These are phyloP conservation scores for Phlebiopsis gigantea DNA, from an alignment of 768 basidiomycete genomes.

Conservation along the genomic window DNA sequence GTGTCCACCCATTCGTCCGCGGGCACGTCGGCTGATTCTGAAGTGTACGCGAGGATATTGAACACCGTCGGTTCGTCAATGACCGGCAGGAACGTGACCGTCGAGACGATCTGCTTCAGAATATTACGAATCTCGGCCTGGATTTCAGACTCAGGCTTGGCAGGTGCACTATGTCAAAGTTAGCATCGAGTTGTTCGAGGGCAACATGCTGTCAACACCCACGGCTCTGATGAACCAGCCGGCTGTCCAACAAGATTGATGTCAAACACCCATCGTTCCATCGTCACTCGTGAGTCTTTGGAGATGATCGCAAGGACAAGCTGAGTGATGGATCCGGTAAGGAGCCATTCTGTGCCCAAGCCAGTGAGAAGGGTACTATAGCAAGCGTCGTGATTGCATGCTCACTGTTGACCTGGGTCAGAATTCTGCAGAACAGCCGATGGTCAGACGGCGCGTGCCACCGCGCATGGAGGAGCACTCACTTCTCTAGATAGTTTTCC, in stretches of 20 bases:
- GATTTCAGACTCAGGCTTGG: constrained; percentile 83
- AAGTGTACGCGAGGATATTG: constrained; percentile 96
- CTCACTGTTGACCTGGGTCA: constrained; percentile 81
- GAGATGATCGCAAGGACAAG: constrained; percentile 95
- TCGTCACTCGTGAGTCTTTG: constrained; percentile 84
- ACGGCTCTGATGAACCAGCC: constrained; percentile 42
- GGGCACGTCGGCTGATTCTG: constrained; percentile 86
- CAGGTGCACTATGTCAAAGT: constrained; percentile 34
- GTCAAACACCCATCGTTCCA: constrained; percentile 99
- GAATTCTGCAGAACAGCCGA: constrained; percentile 49
- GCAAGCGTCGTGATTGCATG: not conserved
- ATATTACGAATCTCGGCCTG: constrained; percentile 97
- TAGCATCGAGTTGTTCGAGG: constrained; percentile 4
- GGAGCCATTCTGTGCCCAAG: constrained; percentile 73
- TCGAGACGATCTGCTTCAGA: constrained; percentile 96
- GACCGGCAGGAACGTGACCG: constrained; percentile 93
- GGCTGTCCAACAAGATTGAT: constrained; percentile 75
- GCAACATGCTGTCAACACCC: constrained; percentile 23
- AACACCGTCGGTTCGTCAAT: constrained; percentile 95
- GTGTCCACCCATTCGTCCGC: constrained; percentile 95
- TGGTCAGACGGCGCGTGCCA: not conserved
- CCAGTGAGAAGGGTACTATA: not conserved
- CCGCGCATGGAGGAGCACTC: constrained; percentile 11
- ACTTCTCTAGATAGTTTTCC: constrained; percentile 91
- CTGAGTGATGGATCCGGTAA: constrained; percentile 88